A percentile compares a stretch with the other conserved stretches of the same genome.
Conservation (phyloP, 257 asterid genomes). For the Gentiana macrophylla region DNA sequence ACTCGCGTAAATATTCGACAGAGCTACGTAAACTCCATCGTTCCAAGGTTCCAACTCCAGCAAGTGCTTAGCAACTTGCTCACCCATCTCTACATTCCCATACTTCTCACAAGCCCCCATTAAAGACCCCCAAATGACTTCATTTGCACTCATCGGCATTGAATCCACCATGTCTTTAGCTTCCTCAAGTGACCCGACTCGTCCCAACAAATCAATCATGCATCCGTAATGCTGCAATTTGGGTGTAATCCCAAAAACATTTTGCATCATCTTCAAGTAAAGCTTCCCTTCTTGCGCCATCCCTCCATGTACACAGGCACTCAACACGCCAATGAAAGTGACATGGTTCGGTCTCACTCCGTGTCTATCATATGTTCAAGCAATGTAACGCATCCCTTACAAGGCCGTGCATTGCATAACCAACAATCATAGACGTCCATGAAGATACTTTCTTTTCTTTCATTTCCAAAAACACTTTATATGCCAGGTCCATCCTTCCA, state of each 20-base stretch:
- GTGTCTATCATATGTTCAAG: slow-evolving; percentile 50
- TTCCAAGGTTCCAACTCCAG: slow-evolving; percentile 68
- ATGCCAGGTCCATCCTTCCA: slow-evolving; percentile 80
- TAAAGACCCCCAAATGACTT: slow-evolving; percentile 76
- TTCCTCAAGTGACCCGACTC: slow-evolving; percentile 68
- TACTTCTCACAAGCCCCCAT: slow-evolving; percentile 92
- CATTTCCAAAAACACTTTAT: slow-evolving; percentile 46
- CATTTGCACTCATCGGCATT: slow-evolving; percentile 87
- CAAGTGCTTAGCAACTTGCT: slow-evolving; percentile 68
- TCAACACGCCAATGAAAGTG: slow-evolving; percentile 73
- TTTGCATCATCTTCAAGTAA: slow-evolving; percentile 58
- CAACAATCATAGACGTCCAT: slow-evolving; percentile 86
- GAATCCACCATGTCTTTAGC: slow-evolving; percentile 58
- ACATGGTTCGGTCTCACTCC: slow-evolving; percentile 57
- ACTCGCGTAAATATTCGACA: slow-evolving; percentile 81
- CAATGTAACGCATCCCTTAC: slow-evolving; percentile 46
- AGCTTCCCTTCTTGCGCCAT: slow-evolving; percentile 58
- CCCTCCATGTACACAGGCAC: slow-evolving; percentile 96
- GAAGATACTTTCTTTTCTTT: slow-evolving; percentile 69
- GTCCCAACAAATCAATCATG: slow-evolving; percentile 81
- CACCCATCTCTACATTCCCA: slow-evolving; percentile 70
- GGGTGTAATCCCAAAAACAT: slow-evolving; percentile 43
- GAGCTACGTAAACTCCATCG: slow-evolving; percentile 68
- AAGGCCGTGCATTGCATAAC: slow-evolving; percentile 70
- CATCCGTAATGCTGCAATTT: slow-evolving; percentile 71